A percentile compares a stretch with the other conserved stretches of the same genome.
Evolutionary conservation across 805 yeast species (phyloP).

Genomic region (Saccharomycopsis schoenii): DNA sequence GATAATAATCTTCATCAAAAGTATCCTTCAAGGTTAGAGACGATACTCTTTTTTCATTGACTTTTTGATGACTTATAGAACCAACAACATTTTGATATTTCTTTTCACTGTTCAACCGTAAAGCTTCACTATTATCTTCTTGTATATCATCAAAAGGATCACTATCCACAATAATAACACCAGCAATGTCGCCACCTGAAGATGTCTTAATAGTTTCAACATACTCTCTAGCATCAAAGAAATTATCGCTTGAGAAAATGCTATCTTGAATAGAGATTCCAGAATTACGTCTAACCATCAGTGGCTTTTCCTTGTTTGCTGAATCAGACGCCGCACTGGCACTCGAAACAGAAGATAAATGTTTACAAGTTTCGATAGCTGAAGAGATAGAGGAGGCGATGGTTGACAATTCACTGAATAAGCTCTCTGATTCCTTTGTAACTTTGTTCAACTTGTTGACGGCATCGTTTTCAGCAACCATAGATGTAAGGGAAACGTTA

Average conservation of each 20-base stretch:
- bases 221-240: conserved; percentile 61
- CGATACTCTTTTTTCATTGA: conserved; percentile 3
- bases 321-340: neutral
- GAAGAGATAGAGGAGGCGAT: neutral
- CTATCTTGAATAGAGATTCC: conserved; percentile 3
- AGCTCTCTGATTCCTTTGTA: neutral
- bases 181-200: conserved; percentile 44
- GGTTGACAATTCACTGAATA: neutral
- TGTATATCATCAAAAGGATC: conserved; percentile 24
- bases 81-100: conserved; percentile 13
- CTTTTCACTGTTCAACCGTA: conserved; percentile 8
- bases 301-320: neutral
- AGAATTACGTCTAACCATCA: neutral
- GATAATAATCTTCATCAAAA: conserved; percentile 39
- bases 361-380: neutral
- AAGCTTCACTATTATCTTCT: conserved; percentile 17
- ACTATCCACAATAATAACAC: conserved; percentile 46
- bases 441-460: neutral
- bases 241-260: conserved; percentile 38
- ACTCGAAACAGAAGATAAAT: neutral
- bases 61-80: neutral
- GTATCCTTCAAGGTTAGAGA: neutral
- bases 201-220: conserved; percentile 33
- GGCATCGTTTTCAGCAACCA: neutral
- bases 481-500: neutral